Evolutionary conservation across 371 early-diverging fungal genomes (phyloP).

Genomic region (Batkoa obscura): DNA sequence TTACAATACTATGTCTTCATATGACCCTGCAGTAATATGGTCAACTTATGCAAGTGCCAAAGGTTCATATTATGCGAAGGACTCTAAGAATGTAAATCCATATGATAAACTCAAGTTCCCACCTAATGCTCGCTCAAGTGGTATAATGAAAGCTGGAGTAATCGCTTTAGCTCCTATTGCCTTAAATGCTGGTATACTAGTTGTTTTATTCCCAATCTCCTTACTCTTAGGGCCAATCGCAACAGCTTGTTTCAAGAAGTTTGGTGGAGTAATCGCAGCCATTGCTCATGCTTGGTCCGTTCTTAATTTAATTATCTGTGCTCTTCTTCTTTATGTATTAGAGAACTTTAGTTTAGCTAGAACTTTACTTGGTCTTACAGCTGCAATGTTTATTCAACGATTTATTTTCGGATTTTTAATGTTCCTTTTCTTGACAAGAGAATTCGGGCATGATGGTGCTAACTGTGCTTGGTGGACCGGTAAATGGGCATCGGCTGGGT

Average conservation of each 20-base stretch:
- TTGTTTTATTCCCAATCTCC: constrained; percentile 49
- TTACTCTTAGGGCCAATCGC: constrained; percentile 41
- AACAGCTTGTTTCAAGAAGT: constrained; percentile 35
- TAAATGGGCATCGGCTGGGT: constrained; percentile 58
- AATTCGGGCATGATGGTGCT: constrained; percentile 60
- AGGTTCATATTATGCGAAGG: neutral
- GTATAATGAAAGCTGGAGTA: constrained; percentile 7
- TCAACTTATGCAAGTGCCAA: neutral
- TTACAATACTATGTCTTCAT: neutral
- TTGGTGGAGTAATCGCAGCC: constrained; percentile 49
- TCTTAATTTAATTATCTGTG: constrained; percentile 30
- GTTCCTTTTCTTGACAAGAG: constrained; percentile 51
- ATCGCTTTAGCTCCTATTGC: constrained; percentile 51
- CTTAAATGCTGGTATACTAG: constrained; percentile 44
- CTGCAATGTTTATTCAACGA: constrained; percentile 31
- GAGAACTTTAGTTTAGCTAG: constrained; percentile 39
- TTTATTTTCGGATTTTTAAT: constrained; percentile 45
- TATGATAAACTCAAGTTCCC: too few species aligned
- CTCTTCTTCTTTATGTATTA: constrained; percentile 42
- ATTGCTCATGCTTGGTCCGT: constrained; percentile 46
- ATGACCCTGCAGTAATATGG: neutral
- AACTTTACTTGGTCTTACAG: constrained; percentile 42
- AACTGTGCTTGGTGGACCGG: constrained; percentile 86
- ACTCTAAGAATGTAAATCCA: neutral
- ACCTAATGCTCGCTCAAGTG: neutral